These are phyloP conservation scores for Myxozyma melibiosi DNA, from an alignment of 805 yeast species.

Conservation along the genomic window DNA sequence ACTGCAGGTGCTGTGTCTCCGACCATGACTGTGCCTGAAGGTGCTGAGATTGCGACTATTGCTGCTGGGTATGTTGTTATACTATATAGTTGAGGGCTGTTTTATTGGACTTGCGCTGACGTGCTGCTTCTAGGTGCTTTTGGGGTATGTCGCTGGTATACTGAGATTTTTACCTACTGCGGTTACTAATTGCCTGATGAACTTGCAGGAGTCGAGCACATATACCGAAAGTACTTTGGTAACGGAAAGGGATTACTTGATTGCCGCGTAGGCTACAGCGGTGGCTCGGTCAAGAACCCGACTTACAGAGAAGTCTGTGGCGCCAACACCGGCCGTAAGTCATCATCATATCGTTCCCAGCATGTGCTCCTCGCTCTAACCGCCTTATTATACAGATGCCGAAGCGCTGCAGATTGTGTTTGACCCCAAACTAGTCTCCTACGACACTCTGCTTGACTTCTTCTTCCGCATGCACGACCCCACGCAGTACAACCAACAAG, in stretches of 20 bases:
- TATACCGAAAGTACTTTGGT: constrained; percentile 70
- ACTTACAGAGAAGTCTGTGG: constrained; percentile 73
- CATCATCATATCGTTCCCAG: background rate
- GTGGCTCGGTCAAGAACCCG: constrained; percentile 62
- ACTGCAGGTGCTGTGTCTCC: constrained; percentile 34
- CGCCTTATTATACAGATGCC: constrained; percentile 47
- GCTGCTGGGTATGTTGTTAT: constrained; percentile 45
- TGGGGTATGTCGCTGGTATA: constrained; percentile 38
- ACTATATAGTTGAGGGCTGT: background rate
- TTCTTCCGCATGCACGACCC: constrained; percentile 96
- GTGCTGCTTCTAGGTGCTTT: constrained; percentile 46
- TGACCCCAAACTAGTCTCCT: constrained; percentile 65
- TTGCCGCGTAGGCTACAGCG: constrained; percentile 86
- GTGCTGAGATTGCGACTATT: constrained; percentile 58
- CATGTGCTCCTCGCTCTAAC: background rate
- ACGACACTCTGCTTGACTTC: constrained; percentile 70
- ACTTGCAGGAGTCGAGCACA: constrained; percentile 60
- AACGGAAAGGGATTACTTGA: constrained; percentile 66
- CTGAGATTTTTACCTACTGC: background rate
- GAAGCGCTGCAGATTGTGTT: constrained; percentile 83
- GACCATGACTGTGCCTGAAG: constrained; percentile 44
- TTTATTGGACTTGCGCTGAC: background rate
- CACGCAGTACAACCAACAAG: constrained; percentile 79
- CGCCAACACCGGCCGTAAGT: constrained; percentile 62
- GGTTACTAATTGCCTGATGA: background rate